Base-by-base conservation (phyloP, 2,329 filamentous ascomycete species). In the Colletotrichum tanaceti region DNA sequence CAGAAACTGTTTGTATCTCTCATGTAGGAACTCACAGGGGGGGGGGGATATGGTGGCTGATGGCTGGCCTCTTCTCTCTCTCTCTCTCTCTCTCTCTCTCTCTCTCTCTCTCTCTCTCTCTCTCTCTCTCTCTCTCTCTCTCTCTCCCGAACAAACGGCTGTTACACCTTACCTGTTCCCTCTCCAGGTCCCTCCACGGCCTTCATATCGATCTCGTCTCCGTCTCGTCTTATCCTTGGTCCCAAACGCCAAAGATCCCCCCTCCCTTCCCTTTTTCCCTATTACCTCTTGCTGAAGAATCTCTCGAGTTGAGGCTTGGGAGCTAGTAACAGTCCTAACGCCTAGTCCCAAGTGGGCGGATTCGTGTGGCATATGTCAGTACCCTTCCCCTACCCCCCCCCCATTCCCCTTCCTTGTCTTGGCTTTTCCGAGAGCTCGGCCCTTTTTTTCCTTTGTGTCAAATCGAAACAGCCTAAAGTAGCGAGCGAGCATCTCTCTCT, bases 301-400 rank as follows among this genome's bases (percentile, higher is more conserved):
- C n/a, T 68, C 64, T 35, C 28, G 6, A 28, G 28, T n/a, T 28
- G 47, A 28, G 54, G 35, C 22, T 28, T 20, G 35, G 28, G 28
- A 14, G 55, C 53, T 43, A 53, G 39, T n/a, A 22, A 28, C 28
- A 28, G 28, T 28, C 52, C 52, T 35, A 41, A 67, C 22, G 39
- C 32, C 28, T 32, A 47, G 13, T n/a, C 65, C 65, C 61, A 35
- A 13, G 49, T 38, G 47, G 38, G 41, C 50, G 53, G 28, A 28
- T 52, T n/a, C n/a, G 55, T n/a, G 20, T 68, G 65, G 41, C 65
- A 68, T 41, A 64, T 68, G 65, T 68, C 65, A 68, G 54, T 54
- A 39, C 58, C 58, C 65, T 54, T 64, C 47, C 57, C 65, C 35
- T 18, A 18, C 7, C 28, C 28, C 28, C 28, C 28, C n/a, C n/a